Evolutionary conservation across 768 basidiomycete species (phyloP).

Genomic region (Cystofilobasidium bisporidii): DNA sequence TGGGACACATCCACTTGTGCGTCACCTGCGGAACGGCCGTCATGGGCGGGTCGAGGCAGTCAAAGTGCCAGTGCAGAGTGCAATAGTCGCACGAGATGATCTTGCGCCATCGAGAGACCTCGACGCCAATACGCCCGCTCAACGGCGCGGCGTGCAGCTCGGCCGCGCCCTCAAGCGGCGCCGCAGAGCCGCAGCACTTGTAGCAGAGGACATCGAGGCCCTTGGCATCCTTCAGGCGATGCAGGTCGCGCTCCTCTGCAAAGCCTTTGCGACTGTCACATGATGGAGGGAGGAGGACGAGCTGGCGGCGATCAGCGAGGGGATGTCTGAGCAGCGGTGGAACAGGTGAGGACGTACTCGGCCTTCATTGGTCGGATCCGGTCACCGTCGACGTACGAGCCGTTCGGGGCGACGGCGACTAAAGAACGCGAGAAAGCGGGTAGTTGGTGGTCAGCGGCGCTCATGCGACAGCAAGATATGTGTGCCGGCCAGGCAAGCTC

Average conservation of each 20-base stretch:
- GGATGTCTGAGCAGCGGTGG: neutral
- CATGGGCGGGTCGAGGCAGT: slow-evolving; percentile 87
- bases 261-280: slow-evolving; percentile 65
- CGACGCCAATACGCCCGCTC: slow-evolving; percentile 10
- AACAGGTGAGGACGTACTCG: slow-evolving; percentile 53
- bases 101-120: slow-evolving; percentile 38
- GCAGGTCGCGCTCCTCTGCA: slow-evolving; percentile 81
- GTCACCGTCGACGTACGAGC: slow-evolving; percentile 71
- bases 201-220: slow-evolving; percentile 80
- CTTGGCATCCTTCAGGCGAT: slow-evolving; percentile 74
- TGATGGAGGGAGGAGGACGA: neutral
- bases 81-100: slow-evolving; percentile 96
- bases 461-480: too few relatives aligned
- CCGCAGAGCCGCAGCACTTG: slow-evolving; percentile 69
- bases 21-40: slow-evolving; percentile 71
- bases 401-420: slow-evolving; percentile 73
- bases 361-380: slow-evolving; percentile 65
- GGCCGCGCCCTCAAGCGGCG: slow-evolving; percentile 36
- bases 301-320: neutral
- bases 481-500: slow-evolving; percentile 33
- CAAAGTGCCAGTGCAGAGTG: slow-evolving; percentile 88
- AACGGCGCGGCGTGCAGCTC: neutral
- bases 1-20: slow-evolving; percentile 99
- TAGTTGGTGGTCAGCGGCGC: neutral
- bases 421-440: neutral